Evolutionary conservation across 2,329 filamentous ascomycete species (phyloP).

Genomic region (Ilyonectria robusta): DNA sequence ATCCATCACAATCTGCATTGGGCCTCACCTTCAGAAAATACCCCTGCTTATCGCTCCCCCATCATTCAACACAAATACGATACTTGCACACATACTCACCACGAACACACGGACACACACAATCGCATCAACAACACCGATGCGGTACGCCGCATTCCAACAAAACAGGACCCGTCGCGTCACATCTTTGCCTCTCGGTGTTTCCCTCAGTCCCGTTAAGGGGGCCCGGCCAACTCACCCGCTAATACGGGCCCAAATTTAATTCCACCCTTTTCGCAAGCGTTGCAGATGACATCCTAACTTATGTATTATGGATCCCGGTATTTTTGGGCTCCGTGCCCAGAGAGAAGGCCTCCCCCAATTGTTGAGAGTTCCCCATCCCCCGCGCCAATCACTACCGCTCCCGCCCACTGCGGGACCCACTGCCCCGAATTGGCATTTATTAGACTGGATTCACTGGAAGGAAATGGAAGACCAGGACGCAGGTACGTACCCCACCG

Average conservation of each 20-base stretch:
- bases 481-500: conserved; percentile 13
- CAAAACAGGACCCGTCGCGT: background rate
- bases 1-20: conserved; percentile 23
- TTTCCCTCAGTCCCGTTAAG: background rate
- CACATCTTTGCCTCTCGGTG: background rate
- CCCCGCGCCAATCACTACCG: conserved; percentile 37
- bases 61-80: conserved; percentile 27
- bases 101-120: background rate
- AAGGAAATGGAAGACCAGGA: conserved; percentile 19
- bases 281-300: background rate
- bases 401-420: conserved; percentile 14
- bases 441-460: conserved; percentile 1
- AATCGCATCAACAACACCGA: background rate
- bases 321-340: conserved; percentile 1
- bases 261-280: conserved; percentile 3
- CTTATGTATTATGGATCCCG: background rate
- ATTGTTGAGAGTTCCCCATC: conserved; percentile 50
- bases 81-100: background rate
- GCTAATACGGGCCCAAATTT: background rate
- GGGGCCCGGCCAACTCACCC: background rate
- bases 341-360: conserved; percentile 40
- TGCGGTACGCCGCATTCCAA: background rate
- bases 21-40: background rate
- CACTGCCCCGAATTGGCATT: conserved; percentile 16
- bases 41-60: conserved; percentile 27